Evolutionary conservation across 371 early-diverging fungal species (phyloP).

Genomic region (Apophysomyces elegans): DNA sequence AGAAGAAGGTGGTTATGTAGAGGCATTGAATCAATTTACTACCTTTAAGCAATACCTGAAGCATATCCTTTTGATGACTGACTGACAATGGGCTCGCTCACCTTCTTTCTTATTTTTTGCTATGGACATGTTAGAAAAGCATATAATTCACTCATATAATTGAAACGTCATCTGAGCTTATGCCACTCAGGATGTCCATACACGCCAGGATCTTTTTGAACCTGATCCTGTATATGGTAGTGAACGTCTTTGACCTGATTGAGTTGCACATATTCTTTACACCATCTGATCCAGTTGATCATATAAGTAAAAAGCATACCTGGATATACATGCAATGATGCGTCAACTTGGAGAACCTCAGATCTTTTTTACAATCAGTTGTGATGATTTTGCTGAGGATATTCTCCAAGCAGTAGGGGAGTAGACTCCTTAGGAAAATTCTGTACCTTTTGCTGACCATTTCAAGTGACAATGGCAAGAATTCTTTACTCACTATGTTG

Average conservation of each 20-base stretch:
- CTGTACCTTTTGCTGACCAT: too few species aligned
- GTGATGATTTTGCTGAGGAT: not conserved
- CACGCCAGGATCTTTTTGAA: not conserved
- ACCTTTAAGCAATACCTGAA: not conserved
- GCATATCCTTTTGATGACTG: not conserved
- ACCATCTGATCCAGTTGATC: not conserved
- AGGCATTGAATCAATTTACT: not conserved
- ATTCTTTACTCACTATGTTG: too few species aligned
- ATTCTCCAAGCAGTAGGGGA: not conserved
- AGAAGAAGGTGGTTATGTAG: not conserved
- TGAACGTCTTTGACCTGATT: not conserved
- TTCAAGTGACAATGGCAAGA: too few species aligned
- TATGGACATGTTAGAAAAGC: not conserved
- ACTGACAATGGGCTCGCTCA: not conserved
- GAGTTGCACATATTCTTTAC: not conserved
- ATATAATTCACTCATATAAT: not conserved
- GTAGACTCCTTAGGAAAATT: not conserved
- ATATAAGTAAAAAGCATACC: not conserved
- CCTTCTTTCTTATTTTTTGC: not conserved
- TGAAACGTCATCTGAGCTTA: not conserved
- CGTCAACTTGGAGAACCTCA: not conserved
- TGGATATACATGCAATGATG: not conserved
- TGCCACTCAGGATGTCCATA: not conserved
- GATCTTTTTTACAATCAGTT: not conserved
- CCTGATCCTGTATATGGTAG: not conserved